Conservation (phyloP, 371 early-diverging fungal species). For the Mucor lusitanicus region DNA sequence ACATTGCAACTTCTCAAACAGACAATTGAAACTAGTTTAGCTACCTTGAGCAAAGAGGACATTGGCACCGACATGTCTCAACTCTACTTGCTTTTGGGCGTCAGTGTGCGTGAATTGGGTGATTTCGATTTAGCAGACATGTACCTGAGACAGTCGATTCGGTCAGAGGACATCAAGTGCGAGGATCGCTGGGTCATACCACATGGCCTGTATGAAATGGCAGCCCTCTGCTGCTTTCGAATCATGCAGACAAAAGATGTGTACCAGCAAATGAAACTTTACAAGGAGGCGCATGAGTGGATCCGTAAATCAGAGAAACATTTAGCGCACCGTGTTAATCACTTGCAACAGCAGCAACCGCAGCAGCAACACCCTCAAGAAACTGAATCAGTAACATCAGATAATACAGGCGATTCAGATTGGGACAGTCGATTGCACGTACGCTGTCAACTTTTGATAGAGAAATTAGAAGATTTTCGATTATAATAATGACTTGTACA, state of each 20-base stretch:
- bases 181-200: constrained; percentile 39
- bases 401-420: constrained; percentile 35
- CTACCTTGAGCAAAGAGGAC: constrained; percentile 9
- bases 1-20: constrained; percentile 35
- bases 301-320: constrained; percentile 26
- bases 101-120: constrained; percentile 39
- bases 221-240: constrained; percentile 25
- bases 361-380: constrained; percentile 3
- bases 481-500: too few relatives aligned
- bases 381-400: constrained; percentile 16
- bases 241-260: constrained; percentile 4
- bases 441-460: constrained; percentile 31
- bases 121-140: constrained; percentile 31
- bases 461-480: constrained; percentile 28
- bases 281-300: constrained; percentile 27
- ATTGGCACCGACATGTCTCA: constrained; percentile 27
- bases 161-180: not conserved
- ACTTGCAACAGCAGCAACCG: not conserved
- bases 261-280: constrained; percentile 16
- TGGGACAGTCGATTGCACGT: constrained; percentile 40
- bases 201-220: constrained; percentile 35
- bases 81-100: constrained; percentile 38
- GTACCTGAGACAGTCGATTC: constrained; percentile 22
- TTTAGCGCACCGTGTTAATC: constrained; percentile 1
- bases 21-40: constrained; percentile 13